phyloP scores from a whole-genome alignment of 352 stramenopile genomes.

The Phytophthora pistaciae region DNA sequence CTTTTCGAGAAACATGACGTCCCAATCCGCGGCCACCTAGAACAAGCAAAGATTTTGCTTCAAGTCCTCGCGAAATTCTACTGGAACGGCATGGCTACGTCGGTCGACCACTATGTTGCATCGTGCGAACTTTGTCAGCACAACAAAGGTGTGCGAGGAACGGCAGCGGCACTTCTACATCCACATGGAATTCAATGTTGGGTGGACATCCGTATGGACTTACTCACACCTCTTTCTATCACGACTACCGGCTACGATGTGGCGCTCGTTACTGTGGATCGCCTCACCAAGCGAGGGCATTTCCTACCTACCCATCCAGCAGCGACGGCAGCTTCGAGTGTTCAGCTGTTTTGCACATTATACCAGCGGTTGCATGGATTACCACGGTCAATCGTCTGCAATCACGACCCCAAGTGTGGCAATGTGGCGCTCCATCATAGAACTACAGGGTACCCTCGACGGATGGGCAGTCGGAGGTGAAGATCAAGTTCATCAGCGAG shows the following conservation, averaged over 20 bases:
- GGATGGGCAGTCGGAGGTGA: no score
- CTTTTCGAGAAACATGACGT: conserved; percentile 7
- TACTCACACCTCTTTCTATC: conserved; percentile 1
- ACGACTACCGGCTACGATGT: conserved; percentile 2
- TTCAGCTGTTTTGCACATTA: conserved; percentile 13
- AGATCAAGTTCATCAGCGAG: no score
- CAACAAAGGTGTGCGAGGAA: conserved; percentile 13
- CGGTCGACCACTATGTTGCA: conserved; percentile 2
- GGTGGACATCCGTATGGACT: conserved; percentile 29
- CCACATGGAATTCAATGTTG: conserved; percentile 19
- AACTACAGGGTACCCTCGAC: no score
- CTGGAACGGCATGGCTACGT: conserved; percentile 6
- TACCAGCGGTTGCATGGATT: conserved; percentile 21
- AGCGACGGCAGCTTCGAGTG: not conserved
- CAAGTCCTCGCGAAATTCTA: conserved; percentile 4
- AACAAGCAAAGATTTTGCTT: conserved; percentile 11
- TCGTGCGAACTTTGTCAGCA: conserved; percentile 22
- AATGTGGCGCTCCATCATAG: conserved; percentile 5
- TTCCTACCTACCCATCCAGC: conserved; percentile 5
- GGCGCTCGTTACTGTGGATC: conserved; percentile 15
- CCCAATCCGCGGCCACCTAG: conserved; percentile 2
- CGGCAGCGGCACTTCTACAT: not conserved
- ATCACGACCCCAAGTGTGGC: conserved; percentile 10
- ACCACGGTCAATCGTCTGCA: conserved; percentile 2
- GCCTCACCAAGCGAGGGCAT: conserved; percentile 13